Conservation (phyloP, 164 flowering plant species). For the Pachysandra terminalis region DNA sequence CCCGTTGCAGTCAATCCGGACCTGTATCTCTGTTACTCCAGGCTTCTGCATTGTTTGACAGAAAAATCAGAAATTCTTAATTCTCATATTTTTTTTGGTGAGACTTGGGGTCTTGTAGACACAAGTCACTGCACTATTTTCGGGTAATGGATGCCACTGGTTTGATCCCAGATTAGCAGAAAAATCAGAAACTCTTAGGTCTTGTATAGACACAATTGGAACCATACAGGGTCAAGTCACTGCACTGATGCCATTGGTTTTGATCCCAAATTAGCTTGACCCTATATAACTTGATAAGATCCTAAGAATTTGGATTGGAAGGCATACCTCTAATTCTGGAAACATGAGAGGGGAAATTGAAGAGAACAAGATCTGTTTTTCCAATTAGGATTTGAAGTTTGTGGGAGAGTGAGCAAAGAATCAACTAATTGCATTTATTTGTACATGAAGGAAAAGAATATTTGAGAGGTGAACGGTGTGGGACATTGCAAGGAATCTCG, state of each 20-base stretch:
- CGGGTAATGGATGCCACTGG: no score
- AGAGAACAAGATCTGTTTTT: slow-evolving; percentile 10
- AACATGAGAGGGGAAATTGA: slow-evolving; percentile 32
- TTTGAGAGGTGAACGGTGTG: slow-evolving; percentile 52
- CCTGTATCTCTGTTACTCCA: slow-evolving; percentile 69
- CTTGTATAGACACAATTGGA: not conserved
- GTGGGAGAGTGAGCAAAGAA: slow-evolving; percentile 29
- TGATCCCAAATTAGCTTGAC: no score
- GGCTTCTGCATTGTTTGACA: slow-evolving; percentile 55
- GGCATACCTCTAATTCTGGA: slow-evolving; percentile 59
- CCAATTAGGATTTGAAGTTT: slow-evolving; percentile 21
- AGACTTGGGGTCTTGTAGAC: no score
- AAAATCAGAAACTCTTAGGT: no score
- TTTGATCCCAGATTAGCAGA: no score
- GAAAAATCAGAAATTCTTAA: not conserved
- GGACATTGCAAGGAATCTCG: slow-evolving; percentile 76
- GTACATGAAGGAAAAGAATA: slow-evolving; percentile 49
- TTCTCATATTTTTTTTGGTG: no score
- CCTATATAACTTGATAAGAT: not conserved
- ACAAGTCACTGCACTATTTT: no score
- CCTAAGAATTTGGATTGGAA: not conserved
- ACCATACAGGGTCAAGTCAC: not conserved
- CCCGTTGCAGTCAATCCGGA: slow-evolving; percentile 95
- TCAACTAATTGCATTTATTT: slow-evolving; percentile 44
- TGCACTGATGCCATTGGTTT: not conserved